Conservation (phyloP, 2,329 filamentous ascomycete genomes). For the Delphinella strobiligena region DNA sequence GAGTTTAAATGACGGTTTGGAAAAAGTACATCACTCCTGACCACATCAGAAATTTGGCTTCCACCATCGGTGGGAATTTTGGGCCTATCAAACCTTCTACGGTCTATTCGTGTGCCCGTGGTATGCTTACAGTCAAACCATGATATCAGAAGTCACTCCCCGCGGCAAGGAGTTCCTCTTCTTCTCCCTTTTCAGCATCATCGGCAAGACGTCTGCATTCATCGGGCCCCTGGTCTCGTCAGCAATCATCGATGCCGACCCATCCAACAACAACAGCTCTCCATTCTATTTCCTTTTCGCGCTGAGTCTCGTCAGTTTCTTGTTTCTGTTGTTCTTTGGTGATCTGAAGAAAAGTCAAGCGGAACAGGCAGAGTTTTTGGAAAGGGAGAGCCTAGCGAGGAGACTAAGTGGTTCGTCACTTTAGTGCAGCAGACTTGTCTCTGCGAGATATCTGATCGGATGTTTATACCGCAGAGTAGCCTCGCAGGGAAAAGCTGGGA, state of each 20-base stretch:
- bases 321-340: slow-evolving; percentile 42
- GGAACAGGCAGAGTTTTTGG: slow-evolving; percentile 47
- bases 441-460: too few species aligned
- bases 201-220: slow-evolving; percentile 56
- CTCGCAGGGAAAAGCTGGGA: too few species aligned
- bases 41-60: slow-evolving; percentile 41
- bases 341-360: slow-evolving; percentile 48
- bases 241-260: slow-evolving; percentile 54
- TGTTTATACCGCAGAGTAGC: too few species aligned
- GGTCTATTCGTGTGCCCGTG: slow-evolving; percentile 56
- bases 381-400: slow-evolving; percentile 14
- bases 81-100: slow-evolving; percentile 43
- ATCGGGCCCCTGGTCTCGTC: slow-evolving; percentile 58
- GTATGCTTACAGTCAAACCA: slow-evolving; percentile 60
- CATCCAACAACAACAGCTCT: slow-evolving; percentile 44
- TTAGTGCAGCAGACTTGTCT: too few species aligned
- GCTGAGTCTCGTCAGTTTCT: slow-evolving; percentile 43
- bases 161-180: slow-evolving; percentile 58
- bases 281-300: slow-evolving; percentile 57
- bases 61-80: slow-evolving; percentile 42
- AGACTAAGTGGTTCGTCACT: not conserved
- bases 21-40: too few species aligned
- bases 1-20: slow-evolving; percentile 24
- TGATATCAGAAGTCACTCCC: slow-evolving; percentile 59
- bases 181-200: slow-evolving; percentile 57